Evolutionary conservation across 2,329 filamentous ascomycete genomes (phyloP).

Genomic region (Dactylonectria macrodidyma): DNA sequence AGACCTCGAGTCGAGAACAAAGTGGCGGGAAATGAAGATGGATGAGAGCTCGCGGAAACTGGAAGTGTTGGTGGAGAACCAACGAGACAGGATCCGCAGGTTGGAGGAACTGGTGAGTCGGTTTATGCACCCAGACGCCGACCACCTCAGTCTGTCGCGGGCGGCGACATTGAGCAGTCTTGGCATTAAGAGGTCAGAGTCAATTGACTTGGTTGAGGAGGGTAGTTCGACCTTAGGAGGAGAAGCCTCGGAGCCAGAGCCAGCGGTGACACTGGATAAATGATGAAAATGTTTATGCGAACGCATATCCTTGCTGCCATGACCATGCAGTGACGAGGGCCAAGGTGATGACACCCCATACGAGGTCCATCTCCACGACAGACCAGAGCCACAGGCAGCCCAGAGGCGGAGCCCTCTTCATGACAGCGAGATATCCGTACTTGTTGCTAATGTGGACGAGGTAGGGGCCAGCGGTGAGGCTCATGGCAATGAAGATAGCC

Average conservation of each 20-base stretch:
- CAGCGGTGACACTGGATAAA: neutral
- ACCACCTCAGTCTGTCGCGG: slow-evolving; percentile 31
- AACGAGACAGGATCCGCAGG: slow-evolving; percentile 44
- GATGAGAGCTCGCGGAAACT: slow-evolving; percentile 47
- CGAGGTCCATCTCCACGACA: slow-evolving; percentile 86
- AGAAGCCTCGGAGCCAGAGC: slow-evolving; percentile 16
- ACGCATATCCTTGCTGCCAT: slow-evolving; percentile 64
- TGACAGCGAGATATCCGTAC: slow-evolving; percentile 86
- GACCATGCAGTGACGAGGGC: slow-evolving; percentile 61
- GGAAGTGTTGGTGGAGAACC: slow-evolving; percentile 43
- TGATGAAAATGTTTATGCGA: slow-evolving; percentile 45
- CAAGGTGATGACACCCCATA: slow-evolving; percentile 73
- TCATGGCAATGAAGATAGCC: slow-evolving; percentile 73
- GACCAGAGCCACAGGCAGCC: slow-evolving; percentile 95
- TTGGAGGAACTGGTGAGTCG: slow-evolving; percentile 39
- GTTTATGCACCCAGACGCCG: slow-evolving; percentile 20
- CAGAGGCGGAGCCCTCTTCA: slow-evolving; percentile 92
- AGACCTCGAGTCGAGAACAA: slow-evolving; percentile 53
- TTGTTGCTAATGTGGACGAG: slow-evolving; percentile 86
- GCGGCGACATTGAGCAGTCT: slow-evolving; percentile 31
- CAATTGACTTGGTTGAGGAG: slow-evolving; percentile 24
- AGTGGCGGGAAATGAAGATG: slow-evolving; percentile 49
- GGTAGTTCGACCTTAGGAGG: slow-evolving; percentile 20
- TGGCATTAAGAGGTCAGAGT: slow-evolving; percentile 28
- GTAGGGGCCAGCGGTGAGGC: slow-evolving; percentile 79